phyloP scores from a whole-genome alignment of 106 monocot species.

The Dioscorea dumetorum region DNA sequence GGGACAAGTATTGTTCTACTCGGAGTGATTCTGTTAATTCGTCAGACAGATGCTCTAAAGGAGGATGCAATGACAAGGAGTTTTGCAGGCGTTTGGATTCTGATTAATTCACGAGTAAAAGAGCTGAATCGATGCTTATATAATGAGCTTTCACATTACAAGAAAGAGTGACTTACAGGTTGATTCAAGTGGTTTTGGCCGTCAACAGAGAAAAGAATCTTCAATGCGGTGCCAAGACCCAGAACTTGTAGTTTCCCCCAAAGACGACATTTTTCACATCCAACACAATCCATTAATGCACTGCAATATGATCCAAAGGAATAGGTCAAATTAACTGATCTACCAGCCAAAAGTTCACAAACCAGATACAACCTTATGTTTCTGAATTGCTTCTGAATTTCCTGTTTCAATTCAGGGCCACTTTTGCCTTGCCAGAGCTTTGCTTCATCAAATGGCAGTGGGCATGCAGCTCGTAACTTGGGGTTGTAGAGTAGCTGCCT shows the following conservation, averaged over 20 bases:
- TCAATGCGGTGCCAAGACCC: constrained; percentile 92
- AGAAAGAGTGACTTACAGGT: constrained; percentile 33
- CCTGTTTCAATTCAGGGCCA: constrained; percentile 73
- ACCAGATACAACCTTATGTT: constrained; percentile 62
- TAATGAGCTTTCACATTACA: background rate
- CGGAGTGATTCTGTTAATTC: no score
- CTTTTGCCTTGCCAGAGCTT: constrained; percentile 93
- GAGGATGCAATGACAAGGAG: background rate
- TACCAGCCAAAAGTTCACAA: background rate
- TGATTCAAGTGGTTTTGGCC: constrained; percentile 37
- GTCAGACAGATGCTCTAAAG: no score
- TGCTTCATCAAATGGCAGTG: constrained; percentile 90
- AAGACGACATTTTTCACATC: constrained; percentile 93
- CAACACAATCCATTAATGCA: constrained; percentile 97
- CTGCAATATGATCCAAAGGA: constrained; percentile 21
- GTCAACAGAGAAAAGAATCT: constrained; percentile 91
- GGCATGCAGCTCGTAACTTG: constrained; percentile 72
- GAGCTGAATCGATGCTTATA: background rate
- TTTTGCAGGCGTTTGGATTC: background rate
- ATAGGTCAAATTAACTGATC: no score
- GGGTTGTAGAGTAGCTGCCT: constrained; percentile 75
- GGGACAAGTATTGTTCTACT: no score
- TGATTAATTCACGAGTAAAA: background rate
- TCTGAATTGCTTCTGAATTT: constrained; percentile 88
- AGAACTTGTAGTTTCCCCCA: constrained; percentile 99